Conservation (phyloP, 257 asterid species). For the Penstemon newberryi region DNA sequence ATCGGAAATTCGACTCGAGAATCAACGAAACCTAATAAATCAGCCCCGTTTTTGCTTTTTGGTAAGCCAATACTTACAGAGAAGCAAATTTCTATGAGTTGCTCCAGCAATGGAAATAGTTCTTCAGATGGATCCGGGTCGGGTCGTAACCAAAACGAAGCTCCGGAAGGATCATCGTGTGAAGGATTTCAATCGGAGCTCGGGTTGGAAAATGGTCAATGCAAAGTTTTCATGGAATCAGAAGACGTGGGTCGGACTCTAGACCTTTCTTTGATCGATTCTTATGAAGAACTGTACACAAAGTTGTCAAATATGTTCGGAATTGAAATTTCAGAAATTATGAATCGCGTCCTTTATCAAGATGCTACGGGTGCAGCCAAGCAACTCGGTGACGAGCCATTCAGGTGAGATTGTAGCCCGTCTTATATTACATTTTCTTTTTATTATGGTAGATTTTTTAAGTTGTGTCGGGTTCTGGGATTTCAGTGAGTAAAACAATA, state of each 20-base stretch:
- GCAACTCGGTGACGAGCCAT: constrained; percentile 68
- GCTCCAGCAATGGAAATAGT: constrained; percentile 40
- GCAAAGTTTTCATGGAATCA: constrained; percentile 81
- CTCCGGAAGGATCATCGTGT: constrained; percentile 38
- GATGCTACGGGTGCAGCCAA: constrained; percentile 53
- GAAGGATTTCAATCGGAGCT: constrained; percentile 45
- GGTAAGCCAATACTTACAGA: constrained; percentile 37
- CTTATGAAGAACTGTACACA: constrained; percentile 62
- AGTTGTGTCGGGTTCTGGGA: too few species aligned
- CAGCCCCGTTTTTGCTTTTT: constrained; percentile 32
- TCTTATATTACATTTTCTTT: not conserved
- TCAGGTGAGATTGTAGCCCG: constrained; percentile 42
- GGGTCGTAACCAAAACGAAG: constrained; percentile 37
- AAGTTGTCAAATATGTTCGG: constrained; percentile 67
- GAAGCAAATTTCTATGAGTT: constrained; percentile 30
- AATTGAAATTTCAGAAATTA: constrained; percentile 48
- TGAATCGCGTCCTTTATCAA: constrained; percentile 53
- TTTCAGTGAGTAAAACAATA: too few species aligned
- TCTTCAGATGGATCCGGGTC: constrained; percentile 32
- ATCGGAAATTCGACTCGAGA: constrained; percentile 19
- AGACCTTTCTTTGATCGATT: constrained; percentile 60
- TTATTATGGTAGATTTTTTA: not conserved
- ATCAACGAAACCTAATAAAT: constrained; percentile 16
- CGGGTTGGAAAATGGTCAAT: constrained; percentile 55
- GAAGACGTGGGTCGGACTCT: constrained; percentile 79